Base-by-base conservation (phyloP, 1,284 basidiomycete species). In the Irpex sp. region DNA sequence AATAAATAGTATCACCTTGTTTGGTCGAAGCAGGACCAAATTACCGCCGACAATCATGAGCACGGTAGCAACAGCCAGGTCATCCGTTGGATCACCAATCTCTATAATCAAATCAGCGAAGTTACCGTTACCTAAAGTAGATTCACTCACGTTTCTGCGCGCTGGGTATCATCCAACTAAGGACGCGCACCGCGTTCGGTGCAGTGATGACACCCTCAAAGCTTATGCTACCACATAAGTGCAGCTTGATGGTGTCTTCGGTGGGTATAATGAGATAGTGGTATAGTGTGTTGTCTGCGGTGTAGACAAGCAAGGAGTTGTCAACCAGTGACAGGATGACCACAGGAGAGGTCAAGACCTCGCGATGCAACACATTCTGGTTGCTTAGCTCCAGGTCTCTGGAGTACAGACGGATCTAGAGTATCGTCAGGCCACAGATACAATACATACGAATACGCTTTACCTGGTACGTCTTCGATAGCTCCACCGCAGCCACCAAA, bases 121-220 rank as follows among this genome's bases (percentile, higher is more conserved):
- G 65, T 7, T 61, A 53, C 19, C 33, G 3, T 4, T 0, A n/a
- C 43, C 33, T 55, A 17, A 31, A 43, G 5, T 17, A 19, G 8
- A 26, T 33, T 53, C 8, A 79, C 89, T 70, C 70, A 95, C 95
- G 89, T 76, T 97, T 98, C 73, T 99, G 96, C 7, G 90, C 88
- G 63, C 83, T 83, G 0, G 97, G 97, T 57, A 99, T 92, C 85
- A 99, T 91, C 97, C 97, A 99, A 74, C 95, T 97, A 72, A 99
- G 78, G 59, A 93, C 94, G 66, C 96, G 80, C 1, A 99, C 97
- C 7, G 93, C 85, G 31, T 82, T 85, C 0, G 97, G 96, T 11
- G 89, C 87, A 19, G 88, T 86, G 54, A 99, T 92, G 55, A 99
- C 92, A 0, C 97, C 97, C 61, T 87, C 86, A 71, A 99, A 98